Evolutionary conservation across 129 eudicot genomes (phyloP).

Genomic region (Arctium minus): DNA sequence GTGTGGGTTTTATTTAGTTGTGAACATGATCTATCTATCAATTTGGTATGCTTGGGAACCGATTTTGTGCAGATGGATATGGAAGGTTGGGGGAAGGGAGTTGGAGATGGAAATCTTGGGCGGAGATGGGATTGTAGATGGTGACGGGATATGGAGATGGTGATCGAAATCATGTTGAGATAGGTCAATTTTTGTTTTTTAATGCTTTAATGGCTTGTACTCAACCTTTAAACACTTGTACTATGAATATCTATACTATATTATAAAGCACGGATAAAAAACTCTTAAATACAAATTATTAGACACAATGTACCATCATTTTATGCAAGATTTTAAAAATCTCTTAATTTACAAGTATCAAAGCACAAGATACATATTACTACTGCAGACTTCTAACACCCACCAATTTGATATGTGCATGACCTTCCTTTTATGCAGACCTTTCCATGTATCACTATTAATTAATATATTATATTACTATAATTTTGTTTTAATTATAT

Average conservation of each 20-base stretch:
- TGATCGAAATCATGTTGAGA: neutral
- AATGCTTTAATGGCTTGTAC: neutral
- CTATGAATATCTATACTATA: neutral
- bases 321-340: too few relatives aligned
- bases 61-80: neutral
- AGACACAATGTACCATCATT: too few relatives aligned
- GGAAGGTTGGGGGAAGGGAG: neutral
- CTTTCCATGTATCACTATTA: too few relatives aligned
- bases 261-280: too few relatives aligned
- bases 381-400: too few relatives aligned
- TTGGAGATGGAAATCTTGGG: neutral
- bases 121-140: neutral
- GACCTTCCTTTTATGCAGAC: too few relatives aligned
- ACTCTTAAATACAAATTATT: too few relatives aligned
- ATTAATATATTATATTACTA: too few relatives aligned
- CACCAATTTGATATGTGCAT: too few relatives aligned
- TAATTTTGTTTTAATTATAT: too few relatives aligned
- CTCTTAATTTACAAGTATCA: too few relatives aligned
- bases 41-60: neutral
- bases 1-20: neutral
- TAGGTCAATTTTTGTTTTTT: neutral
- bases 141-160: neutral
- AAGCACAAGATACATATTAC: too few relatives aligned
- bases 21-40: neutral
- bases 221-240: neutral